Percentiles rank a stretch among this genome's conserved stretches.
Conservation (phyloP, 805 yeast genomes). For the Lachancea meyersii region DNA sequence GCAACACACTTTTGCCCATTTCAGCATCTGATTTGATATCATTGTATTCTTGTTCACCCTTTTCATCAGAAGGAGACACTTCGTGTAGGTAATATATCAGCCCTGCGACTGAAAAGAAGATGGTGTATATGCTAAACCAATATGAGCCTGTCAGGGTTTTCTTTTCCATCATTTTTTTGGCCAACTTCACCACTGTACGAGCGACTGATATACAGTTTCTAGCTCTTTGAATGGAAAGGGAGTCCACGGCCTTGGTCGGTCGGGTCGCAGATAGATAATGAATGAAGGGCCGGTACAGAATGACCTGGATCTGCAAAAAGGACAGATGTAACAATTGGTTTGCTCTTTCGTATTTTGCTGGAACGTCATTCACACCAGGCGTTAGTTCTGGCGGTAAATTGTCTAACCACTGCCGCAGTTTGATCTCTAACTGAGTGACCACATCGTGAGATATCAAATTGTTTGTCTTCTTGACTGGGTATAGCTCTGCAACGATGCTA, state of each 20-base stretch:
- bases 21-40: constrained; percentile 72
- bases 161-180: constrained; percentile 70
- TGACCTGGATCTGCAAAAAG: constrained; percentile 73
- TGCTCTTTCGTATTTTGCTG: constrained; percentile 54
- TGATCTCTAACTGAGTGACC: constrained; percentile 66
- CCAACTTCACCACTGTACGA: constrained; percentile 68
- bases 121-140: constrained; percentile 91
- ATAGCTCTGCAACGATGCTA: constrained; percentile 63
- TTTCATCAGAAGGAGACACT: constrained; percentile 37
- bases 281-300: constrained; percentile 83
- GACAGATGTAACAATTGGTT: constrained; percentile 69
- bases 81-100: constrained; percentile 74
- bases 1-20: constrained; percentile 68
- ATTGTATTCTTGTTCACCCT: constrained; percentile 44
- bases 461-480: constrained; percentile 44
- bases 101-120: constrained; percentile 88
- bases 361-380: constrained; percentile 39
- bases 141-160: constrained; percentile 77
- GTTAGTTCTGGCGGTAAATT: constrained; percentile 66
- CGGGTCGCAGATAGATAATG: constrained; percentile 51
- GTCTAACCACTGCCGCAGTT: constrained; percentile 67
- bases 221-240: constrained; percentile 60
- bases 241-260: constrained; percentile 27
- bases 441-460: constrained; percentile 34
- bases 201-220: constrained; percentile 81